Evolutionary conservation across 495 filamentous ascomycete genomes (phyloP), one percentile per base, ranked within the genome.

Genomic region (Hypoxylon perforatum): DNA sequence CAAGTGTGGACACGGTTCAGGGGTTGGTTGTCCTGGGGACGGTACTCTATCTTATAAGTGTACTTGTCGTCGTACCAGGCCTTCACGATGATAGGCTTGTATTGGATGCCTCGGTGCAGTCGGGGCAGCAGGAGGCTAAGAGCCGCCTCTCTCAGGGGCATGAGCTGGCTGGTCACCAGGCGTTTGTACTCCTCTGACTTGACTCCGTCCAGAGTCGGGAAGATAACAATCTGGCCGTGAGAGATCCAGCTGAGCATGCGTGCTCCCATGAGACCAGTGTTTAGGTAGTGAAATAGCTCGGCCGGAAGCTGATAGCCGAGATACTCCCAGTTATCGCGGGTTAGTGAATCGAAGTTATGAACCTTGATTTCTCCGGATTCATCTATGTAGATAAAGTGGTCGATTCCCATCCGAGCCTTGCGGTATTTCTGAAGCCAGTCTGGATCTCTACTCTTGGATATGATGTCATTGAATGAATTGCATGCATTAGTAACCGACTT

Each of bases 211-310:
- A 96, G 77, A 8, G 94, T 94, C 47, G 93, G 86, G 19, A 84
- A 80, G 46, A 97, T 82, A 23, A 90, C 75, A 44, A 95, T 84
- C 69, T 94, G 88, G 23, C 91, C 89, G 30, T 90, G 89, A 0
- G 90, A 89, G 50, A 96, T 82, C 84, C 88, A 93, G 70, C 91
- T 92, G 8, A 96, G 84, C 14, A 97, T 79, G 38, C 93, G 88
- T 1, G 93, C 83, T 6, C 92, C 87, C 58, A 97, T 85, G 14
- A 97, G 76, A 25, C 92, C 95, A 28, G 86, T 88, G 60, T 92
- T 92, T 30, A 98, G 84, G 69, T 99, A 98, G 74, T 91, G 91
- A 74, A 93, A 97, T 5, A 99, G 80, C 77, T 99, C 96, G 53
- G 93, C 88, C 1, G 96, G 93, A 14, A 99, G 83, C 30, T 93